Evolutionary conservation across 2,329 filamentous ascomycete genomes (phyloP).

Genomic region (Aspergillus hortae): DNA sequence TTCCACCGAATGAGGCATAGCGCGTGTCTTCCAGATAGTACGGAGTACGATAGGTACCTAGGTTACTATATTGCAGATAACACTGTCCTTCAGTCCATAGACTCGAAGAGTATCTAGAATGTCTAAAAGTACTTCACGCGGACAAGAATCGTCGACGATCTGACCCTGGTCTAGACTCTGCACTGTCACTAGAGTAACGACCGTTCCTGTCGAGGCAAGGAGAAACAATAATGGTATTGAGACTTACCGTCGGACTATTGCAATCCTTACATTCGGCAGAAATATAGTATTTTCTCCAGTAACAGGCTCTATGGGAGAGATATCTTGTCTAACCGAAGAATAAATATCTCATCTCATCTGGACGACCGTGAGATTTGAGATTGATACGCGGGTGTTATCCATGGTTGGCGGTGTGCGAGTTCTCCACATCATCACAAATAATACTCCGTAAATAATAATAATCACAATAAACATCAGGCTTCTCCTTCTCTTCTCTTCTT

Average conservation of each 20-base stretch:
- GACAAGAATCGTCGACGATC: no score
- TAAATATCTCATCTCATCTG: background rate
- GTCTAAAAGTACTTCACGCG: no score
- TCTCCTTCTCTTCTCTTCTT: no score
- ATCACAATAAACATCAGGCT: no score
- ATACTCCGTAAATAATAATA: no score
- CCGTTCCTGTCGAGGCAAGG: background rate
- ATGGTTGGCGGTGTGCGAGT: conserved; percentile 8
- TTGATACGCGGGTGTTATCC: conserved; percentile 2
- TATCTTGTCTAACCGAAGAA: no score
- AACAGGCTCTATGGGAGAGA: background rate
- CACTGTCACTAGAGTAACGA: background rate
- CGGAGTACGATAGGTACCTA: no score
- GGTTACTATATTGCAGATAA: no score
- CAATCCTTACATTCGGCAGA: background rate
- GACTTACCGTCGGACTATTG: background rate
- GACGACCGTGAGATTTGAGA: background rate
- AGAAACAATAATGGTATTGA: no score
- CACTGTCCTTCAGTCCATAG: no score
- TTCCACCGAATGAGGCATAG: background rate
- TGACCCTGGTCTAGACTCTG: no score
- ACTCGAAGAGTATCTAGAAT: no score
- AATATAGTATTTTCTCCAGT: background rate
- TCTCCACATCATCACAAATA: background rate
- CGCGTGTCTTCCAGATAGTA: background rate